Evolutionary conservation across 352 stramenopile species (phyloP).

Genomic region (Pythium sp.): DNA sequence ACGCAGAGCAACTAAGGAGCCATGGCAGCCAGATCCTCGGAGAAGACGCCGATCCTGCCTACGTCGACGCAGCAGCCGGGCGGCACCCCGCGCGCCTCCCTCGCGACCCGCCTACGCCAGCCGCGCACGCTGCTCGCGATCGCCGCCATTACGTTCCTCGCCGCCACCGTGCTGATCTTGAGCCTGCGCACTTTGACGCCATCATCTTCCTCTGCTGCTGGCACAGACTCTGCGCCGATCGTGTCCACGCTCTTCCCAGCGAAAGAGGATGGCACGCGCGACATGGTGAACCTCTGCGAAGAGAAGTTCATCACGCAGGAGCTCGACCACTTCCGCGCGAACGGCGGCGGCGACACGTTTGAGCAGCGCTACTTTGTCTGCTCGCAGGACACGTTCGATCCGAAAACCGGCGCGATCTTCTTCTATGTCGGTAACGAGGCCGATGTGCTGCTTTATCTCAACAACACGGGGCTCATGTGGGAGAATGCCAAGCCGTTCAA

Average conservation of each 20-base stretch:
- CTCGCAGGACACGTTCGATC: slow-evolving; percentile 3
- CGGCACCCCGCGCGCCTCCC: not conserved
- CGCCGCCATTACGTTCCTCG: not conserved
- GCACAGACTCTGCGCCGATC: not conserved
- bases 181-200: not conserved
- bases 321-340: slow-evolving; percentile 71
- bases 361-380: slow-evolving; percentile 90
- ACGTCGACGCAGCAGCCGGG: not conserved
- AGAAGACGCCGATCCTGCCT: not conserved
- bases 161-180: not conserved
- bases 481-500: not conserved
- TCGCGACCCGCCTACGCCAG: not conserved
- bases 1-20: not conserved
- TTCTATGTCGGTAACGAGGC: not conserved
- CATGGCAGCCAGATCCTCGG: not conserved
- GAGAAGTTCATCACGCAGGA: slow-evolving; percentile 72
- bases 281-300: slow-evolving; percentile 58
- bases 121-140: not conserved
- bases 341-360: slow-evolving; percentile 47
- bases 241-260: not conserved
- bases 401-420: slow-evolving; percentile 10
- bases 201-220: not conserved
- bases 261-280: slow-evolving; percentile 28
- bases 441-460: not conserved
- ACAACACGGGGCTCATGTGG: slow-evolving; percentile 5